Percentiles rank a stretch among this genome's conserved stretches.
phyloP scores from a whole-genome alignment of 192 early-diverging fungal species.

The Mortierella claussenii region DNA sequence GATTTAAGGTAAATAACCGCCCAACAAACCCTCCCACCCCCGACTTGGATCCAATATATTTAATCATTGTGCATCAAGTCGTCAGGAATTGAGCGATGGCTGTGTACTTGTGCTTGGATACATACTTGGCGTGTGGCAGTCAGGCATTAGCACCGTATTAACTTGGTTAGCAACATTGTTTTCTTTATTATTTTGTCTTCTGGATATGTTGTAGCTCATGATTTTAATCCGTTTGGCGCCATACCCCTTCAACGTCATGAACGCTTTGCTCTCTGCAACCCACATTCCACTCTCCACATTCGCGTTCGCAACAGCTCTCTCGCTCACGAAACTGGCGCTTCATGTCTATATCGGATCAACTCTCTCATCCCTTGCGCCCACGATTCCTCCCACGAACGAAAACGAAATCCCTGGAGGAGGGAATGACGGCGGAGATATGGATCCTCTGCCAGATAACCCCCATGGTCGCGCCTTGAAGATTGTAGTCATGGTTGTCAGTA shows the following conservation, averaged over 20 bases:
- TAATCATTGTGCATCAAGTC: too few relatives aligned
- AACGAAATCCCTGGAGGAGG: too few relatives aligned
- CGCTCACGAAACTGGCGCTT: slow-evolving; percentile 63
- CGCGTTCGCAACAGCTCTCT: slow-evolving; percentile 63
- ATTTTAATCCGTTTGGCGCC: slow-evolving; percentile 76
- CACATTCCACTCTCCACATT: slow-evolving; percentile 61
- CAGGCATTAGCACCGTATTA: too few relatives aligned
- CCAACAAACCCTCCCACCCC: too few relatives aligned
- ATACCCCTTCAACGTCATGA: slow-evolving; percentile 77
- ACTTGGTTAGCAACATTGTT: too few relatives aligned
- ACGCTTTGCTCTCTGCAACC: slow-evolving; percentile 66
- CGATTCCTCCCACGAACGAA: neutral
- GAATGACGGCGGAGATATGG: neutral
- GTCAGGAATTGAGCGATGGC: too few relatives aligned
- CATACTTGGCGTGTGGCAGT: too few relatives aligned
- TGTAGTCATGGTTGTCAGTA: slow-evolving; percentile 38
- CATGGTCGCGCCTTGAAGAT: slow-evolving; percentile 37
- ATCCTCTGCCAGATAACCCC: neutral
- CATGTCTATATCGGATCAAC: slow-evolving; percentile 73
- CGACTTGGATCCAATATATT: too few relatives aligned
- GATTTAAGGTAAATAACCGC: slow-evolving; percentile 70
- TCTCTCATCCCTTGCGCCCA: slow-evolving; percentile 58
- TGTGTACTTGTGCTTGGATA: too few relatives aligned
- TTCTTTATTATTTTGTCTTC: neutral
- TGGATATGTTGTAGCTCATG: slow-evolving; percentile 57